These are phyloP conservation scores for Neonectria ditissima DNA, from an alignment of 2,329 filamentous ascomycete species.

Conservation along the genomic window DNA sequence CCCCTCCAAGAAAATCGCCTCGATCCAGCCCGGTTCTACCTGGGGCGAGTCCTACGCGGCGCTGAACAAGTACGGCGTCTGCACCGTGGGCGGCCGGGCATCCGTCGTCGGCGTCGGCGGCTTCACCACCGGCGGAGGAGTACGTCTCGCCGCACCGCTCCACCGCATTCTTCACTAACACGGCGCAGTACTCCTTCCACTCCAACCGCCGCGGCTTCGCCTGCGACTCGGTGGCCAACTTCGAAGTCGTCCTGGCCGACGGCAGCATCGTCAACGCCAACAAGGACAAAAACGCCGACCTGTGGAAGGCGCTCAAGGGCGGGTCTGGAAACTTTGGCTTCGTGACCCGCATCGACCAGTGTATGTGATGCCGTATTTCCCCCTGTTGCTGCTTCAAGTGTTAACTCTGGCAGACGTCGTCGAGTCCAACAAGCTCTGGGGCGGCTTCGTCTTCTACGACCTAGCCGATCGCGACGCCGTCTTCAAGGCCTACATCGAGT, in stretches of 20 bases:
- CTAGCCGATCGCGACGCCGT: conserved; percentile 39
- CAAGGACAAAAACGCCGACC: conserved; percentile 50
- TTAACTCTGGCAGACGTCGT: conserved; percentile 27
- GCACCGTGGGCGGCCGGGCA: conserved; percentile 58
- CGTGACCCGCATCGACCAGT: conserved; percentile 45
- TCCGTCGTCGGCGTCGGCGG: conserved; percentile 49
- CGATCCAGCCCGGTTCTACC: conserved; percentile 53
- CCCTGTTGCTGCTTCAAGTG: not conserved
- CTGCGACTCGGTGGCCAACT: conserved; percentile 56
- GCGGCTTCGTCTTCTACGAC: conserved; percentile 44
- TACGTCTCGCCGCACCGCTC: conserved; percentile 14
- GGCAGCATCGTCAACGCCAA: conserved; percentile 58
- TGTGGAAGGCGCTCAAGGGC: conserved; percentile 60
- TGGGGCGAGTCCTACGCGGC: conserved; percentile 52
- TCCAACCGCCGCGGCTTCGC: conserved; percentile 52
- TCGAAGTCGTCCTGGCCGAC: conserved; percentile 57
- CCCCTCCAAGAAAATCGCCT: conserved; percentile 43
- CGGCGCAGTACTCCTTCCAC: conserved; percentile 46
- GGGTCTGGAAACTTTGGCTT: conserved; percentile 62
- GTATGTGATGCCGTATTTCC: too few relatives aligned
- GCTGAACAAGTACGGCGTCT: conserved; percentile 49
- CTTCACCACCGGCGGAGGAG: conserved; percentile 44
- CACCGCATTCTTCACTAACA: not conserved
- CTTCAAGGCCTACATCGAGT: conserved; percentile 45
- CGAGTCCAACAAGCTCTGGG: conserved; percentile 45